A percentile compares a stretch with the other conserved stretches of the same genome.
Conservation (phyloP, 805 yeast genomes). For the Scheffersomyces ergatensis region DNA sequence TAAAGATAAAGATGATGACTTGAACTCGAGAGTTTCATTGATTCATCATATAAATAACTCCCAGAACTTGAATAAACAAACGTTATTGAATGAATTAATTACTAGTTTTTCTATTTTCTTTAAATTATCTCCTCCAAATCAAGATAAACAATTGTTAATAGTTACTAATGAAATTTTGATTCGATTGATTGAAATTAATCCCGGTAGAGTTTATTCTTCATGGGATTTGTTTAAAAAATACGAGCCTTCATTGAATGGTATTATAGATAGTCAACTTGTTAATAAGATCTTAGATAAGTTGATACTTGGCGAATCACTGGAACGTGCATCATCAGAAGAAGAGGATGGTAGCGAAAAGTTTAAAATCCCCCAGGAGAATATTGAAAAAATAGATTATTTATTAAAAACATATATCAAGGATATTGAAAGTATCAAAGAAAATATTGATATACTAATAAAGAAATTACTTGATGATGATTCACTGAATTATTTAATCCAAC, state of each 20-base stretch:
- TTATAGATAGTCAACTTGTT: conserved; percentile 2
- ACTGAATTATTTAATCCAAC: not conserved
- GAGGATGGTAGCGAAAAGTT: no score
- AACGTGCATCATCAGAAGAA: not conserved
- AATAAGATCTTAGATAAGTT: conserved; percentile 3
- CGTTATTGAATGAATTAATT: conserved; percentile 17
- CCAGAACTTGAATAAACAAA: conserved; percentile 9
- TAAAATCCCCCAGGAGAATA: not conserved
- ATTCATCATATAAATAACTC: conserved; percentile 10
- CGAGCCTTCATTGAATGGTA: not conserved
- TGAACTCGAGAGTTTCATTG: conserved; percentile 8
- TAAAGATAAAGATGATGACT: not conserved
- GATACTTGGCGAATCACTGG: conserved; percentile 7
- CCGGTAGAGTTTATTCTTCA: conserved; percentile 52
- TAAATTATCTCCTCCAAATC: conserved; percentile 11
- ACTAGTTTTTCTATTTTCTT: conserved; percentile 27
- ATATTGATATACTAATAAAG: not conserved
- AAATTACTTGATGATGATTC: conserved; percentile 1
- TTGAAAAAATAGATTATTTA: not conserved
- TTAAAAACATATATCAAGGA: not conserved
- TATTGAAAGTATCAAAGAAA: not conserved
- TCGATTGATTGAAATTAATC: conserved; percentile 40
- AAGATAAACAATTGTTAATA: conserved; percentile 11
- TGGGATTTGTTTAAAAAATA: conserved; percentile 44
- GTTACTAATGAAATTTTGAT: conserved; percentile 10